phyloP scores from a whole-genome alignment of 345 rosid species.

The Eucalyptus marginata region DNA sequence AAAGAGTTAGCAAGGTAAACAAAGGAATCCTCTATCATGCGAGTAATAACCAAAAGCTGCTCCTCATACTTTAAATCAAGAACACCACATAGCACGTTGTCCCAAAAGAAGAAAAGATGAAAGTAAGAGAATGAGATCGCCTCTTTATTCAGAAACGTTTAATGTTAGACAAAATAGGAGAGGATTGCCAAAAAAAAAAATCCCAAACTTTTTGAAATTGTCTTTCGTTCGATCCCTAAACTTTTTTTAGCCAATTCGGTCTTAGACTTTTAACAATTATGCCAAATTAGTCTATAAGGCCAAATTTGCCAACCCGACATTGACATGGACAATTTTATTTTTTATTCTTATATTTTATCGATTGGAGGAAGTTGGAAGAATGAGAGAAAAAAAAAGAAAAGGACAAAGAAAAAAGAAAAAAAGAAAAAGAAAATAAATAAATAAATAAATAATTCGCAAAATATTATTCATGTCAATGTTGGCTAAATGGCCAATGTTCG shows the following conservation, averaged over 20 bases:
- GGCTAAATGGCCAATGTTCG: fast-evolving
- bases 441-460: too few species aligned
- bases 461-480: fast-evolving
- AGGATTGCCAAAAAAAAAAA: too few species aligned
- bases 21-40: background rate
- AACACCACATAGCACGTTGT: background rate
- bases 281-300: too few species aligned
- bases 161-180: background rate
- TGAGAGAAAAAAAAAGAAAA: too few species aligned
- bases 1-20: background rate
- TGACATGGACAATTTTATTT: too few species aligned
- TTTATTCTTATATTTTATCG: too few species aligned
- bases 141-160: background rate
- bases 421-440: too few species aligned
- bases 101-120: background rate
- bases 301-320: fast-evolving
- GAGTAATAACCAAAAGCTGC: background rate
- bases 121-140: background rate
- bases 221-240: fast-evolving
- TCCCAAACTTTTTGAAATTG: too few species aligned
- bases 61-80: background rate
- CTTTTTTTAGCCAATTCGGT: too few species aligned
- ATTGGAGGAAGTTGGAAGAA: too few species aligned
- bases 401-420: too few species aligned
- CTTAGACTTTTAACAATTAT: too few species aligned